Evolutionary conservation across 345 rosid genomes (phyloP), one percentile per base, ranked within the genome.

Genomic region (Turnera subulata): DNA sequence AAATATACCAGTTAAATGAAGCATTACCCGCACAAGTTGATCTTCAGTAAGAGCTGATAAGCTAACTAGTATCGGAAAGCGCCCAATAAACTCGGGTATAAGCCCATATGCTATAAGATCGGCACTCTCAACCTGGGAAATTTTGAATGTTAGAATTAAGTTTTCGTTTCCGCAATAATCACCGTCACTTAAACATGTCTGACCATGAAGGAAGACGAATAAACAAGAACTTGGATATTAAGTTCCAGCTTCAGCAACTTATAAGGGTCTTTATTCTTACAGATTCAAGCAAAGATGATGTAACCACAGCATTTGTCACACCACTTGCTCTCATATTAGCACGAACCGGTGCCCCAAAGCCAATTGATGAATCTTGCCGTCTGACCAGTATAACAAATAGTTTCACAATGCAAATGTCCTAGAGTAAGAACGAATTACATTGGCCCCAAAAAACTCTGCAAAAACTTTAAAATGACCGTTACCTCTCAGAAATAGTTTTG

Each of bases 301-400:
- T 83, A 67, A 92, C 59, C 39, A 73, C 73, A 53, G 97, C 85
- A 78, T 74, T 73, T 29, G 78, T 83, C 51, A 76, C 77, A 60
- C 91, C 89, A 65, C 77, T 77, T 48, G 81, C 69, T 72, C 93
- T 84, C 96, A 92, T 89, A 76, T 78, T 92, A 62, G 96, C 97
- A 59, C 95, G 95, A 25, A 92, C 94, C 67, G 97, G 95, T 66
- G 95, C 98, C 73, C 98, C 97, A 73, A 92, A 92, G 61, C 98
- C 98, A 62, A 92, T 92, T 26, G 97, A 92, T 46, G 97, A 83
- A 72, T 84, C 97, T 76, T 89, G 96, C 29, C 88, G 87, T 78
- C 98, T 92, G 74, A 45, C 13, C 59, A 75, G 61, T 61, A 61
- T 10, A 44, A 67, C 4, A 29, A 57, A 59, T 13, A 55, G 6